Evolutionary conservation across 192 early-diverging fungal genomes (phyloP).

Genomic region (Jimgerdemannia flammicorona): DNA sequence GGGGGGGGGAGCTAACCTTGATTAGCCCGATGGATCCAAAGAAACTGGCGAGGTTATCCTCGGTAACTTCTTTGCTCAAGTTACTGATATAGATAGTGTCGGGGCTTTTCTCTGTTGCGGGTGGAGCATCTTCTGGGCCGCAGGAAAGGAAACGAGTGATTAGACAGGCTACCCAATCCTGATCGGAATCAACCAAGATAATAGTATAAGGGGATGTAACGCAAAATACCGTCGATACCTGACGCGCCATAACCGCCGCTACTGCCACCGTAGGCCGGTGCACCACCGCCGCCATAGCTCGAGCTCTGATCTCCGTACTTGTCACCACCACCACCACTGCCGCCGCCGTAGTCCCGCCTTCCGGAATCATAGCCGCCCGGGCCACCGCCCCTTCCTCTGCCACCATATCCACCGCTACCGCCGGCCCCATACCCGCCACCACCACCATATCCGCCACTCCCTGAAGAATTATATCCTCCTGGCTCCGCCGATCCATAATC

Average conservation of each 20-base stretch:
- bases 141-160: background rate
- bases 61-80: constrained; percentile 56
- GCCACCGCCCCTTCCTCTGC: background rate
- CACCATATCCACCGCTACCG: background rate
- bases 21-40: constrained; percentile 72
- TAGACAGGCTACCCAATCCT: too few species aligned
- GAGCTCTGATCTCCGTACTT: background rate
- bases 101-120: constrained; percentile 17
- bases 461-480: background rate
- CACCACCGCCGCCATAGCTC: background rate
- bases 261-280: background rate
- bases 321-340: background rate
- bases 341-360: background rate
- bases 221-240: background rate
- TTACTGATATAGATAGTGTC: constrained; percentile 74
- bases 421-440: background rate
- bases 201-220: too few species aligned
- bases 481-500: background rate
- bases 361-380: background rate
- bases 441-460: background rate
- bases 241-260: background rate
- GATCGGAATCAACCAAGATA: too few species aligned
- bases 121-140: background rate
- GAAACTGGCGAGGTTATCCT: constrained; percentile 52
- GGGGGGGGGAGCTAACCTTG: constrained; percentile 29